Evolutionary conservation across 768 basidiomycete genomes (phyloP), one percentile per base, ranked within the genome.

Genomic region (Erythrobasidium yunnanense): DNA sequence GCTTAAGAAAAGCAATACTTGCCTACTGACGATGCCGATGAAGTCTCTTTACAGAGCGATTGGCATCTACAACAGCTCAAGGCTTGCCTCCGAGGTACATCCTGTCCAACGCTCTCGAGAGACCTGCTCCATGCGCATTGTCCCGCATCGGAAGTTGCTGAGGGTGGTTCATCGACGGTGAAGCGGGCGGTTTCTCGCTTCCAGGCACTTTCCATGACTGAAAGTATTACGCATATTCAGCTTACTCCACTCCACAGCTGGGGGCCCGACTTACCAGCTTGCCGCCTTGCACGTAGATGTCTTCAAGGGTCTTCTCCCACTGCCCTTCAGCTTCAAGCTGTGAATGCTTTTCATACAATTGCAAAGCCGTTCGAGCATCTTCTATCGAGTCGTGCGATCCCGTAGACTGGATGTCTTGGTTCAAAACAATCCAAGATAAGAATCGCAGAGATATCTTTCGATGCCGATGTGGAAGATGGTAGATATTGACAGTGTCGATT

Each of bases 321-420:
- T 81, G 74, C 0, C 85, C 86, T 49, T 83, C 80, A 29, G 81
- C 84, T 73, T 91, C 86, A 51, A 69, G 70, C 32, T 83, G 79
- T 20, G 84, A 81, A 75, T 86, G 90, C 2, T 85, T 84, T 74
- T 89, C 86, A 77, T 87, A 95, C 32, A 96, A 78, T 70, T 84
- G 81, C 30, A 95, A 78, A 0, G 93, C 91, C 4, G 87, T 88
- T 5, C 83, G 81, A 0, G 91, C 90, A 73, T 97, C 93, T 75
- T 99, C 95, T 70, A 99, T 93, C n/a, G 92, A 96, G 76, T 97
- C 95, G 75, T 99, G 93, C 13, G 84, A 88, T 22, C 90, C 90
- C 1, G 62, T 62, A 8, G 83, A 87, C 76, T 97, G 93, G 65
- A 99, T 97, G 71, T 87, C 84, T 74, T 90, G 85, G 50, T 86